A percentile compares a stretch with the other conserved stretches of the same genome.
phyloP scores from a whole-genome alignment of 495 filamentous ascomycete species.

The Penicillium longicatenatum region DNA sequence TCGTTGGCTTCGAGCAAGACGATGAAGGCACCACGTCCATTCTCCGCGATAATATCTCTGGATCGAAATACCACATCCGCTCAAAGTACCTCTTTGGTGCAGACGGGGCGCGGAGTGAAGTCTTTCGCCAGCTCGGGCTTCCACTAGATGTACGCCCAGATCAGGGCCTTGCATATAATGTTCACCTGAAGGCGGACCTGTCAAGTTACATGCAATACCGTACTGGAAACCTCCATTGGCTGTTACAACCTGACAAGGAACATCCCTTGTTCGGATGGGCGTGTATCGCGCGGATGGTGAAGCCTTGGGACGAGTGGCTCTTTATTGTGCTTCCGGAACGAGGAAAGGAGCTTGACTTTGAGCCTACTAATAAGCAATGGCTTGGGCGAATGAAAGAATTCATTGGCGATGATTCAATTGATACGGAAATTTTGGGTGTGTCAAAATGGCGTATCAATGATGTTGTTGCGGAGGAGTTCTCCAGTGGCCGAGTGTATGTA shows the following conservation, averaged over 20 bases:
- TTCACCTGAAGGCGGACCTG: conserved; percentile 55
- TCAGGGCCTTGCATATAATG: conserved; percentile 56
- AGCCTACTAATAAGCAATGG: conserved; percentile 44
- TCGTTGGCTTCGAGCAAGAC: conserved; percentile 30
- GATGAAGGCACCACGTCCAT: conserved; percentile 35
- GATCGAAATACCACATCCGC: conserved; percentile 42
- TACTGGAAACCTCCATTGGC: conserved; percentile 59
- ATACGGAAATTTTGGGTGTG: conserved; percentile 42
- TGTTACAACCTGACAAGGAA: conserved; percentile 49
- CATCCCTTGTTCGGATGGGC: conserved; percentile 44
- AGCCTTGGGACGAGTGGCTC: conserved; percentile 60
- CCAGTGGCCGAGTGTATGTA: conserved; percentile 37
- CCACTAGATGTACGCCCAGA: conserved; percentile 53
- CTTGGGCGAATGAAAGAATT: conserved; percentile 42
- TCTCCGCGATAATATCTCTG: conserved; percentile 43
- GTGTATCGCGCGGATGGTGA: conserved; percentile 51
- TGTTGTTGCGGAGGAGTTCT: conserved; percentile 49
- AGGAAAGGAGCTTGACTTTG: conserved; percentile 30
- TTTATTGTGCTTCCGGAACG: conserved; percentile 51
- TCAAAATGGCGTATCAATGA: conserved; percentile 57
- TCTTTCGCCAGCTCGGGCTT: conserved; percentile 51
- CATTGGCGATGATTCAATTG: conserved; percentile 52
- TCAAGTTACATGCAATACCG: conserved; percentile 50
- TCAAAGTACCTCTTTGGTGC: conserved; percentile 59
- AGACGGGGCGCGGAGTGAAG: conserved; percentile 55